Base-by-base conservation (phyloP, 2,329 filamentous ascomycete genomes). In the Pleoardoris graminearum region DNA sequence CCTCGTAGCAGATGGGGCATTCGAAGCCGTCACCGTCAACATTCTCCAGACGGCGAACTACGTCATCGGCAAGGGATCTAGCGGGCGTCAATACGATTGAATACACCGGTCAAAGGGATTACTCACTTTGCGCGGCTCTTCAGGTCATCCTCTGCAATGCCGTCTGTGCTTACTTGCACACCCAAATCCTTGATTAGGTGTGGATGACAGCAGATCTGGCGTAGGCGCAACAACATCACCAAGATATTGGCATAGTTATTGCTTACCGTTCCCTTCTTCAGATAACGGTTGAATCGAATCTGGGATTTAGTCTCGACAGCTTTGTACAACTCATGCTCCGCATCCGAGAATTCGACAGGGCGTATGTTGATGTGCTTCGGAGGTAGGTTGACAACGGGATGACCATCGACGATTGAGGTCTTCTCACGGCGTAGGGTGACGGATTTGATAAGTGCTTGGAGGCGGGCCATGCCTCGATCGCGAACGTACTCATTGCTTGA, bases 391-490 rank as follows among this genome's bases (percentile, higher is more conserved):
- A 92, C 77, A 50, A 93, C 90, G 0, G 89, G 89, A 61, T 89
- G 82, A 7, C 91, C 91, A 67, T 96, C 87, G 49, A 96, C 86
- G 57, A 82, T 76, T 0, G 90, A 91, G 29, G 83, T 80, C 74
- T 96, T 96, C 50, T 87, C 92, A 17, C 92, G 87, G 23, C 91
- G 87, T 44, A 96, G 80, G 75, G 96, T 86, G 42, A 92, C 85
- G 1, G 89, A 88, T 63, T 90, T 91, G 32, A 96, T 81, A 4
- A 96, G 73, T 5, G 85, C 84, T 53, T 90, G 90, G 4, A 96
- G 75, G 60, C 86, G 84, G 46, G 76, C 75, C 85, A 96, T 90
- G 2, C 86, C 86, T 25, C 55, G 59, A 19, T 56, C 74, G 56
- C 51, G 72, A 65, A 16, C 57, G 25, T 42, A 51, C 2, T 75